Evolutionary conservation across 352 stramenopile genomes (phyloP).

Genomic region (Phytophthora citricola): DNA sequence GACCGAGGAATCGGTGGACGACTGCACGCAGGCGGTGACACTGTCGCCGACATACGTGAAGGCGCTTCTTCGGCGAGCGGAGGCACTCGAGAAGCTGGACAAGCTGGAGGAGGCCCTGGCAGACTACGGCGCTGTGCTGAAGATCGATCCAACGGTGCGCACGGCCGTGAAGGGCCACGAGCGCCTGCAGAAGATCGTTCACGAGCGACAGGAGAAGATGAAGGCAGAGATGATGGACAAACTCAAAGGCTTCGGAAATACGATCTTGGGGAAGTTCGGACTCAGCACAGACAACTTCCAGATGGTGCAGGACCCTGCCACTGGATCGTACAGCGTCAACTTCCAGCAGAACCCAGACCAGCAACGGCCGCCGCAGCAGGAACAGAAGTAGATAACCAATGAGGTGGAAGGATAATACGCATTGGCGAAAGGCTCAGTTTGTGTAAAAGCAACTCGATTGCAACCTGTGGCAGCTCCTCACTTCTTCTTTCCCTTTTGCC

Average conservation of each 20-base stretch:
- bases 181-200: constrained; percentile 90
- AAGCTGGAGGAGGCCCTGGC: constrained; percentile 94
- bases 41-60: constrained; percentile 98
- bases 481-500: constrained; percentile 50
- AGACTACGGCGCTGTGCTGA: constrained; percentile 91
- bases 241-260: constrained; percentile 99
- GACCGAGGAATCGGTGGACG: constrained; percentile 92
- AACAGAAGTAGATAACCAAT: constrained; percentile 17
- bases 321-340: constrained; percentile 98
- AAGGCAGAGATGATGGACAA: constrained; percentile 98
- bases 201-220: constrained; percentile 97
- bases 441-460: constrained; percentile 16
- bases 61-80: constrained; percentile 90
- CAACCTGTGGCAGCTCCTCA: constrained; percentile 1
- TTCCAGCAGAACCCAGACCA: constrained; percentile 77
- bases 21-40: constrained; percentile 94
- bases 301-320: constrained; percentile 97
- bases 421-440: constrained; percentile 8
- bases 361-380: constrained; percentile 9
- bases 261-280: constrained; percentile 98
- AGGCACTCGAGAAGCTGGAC: constrained; percentile 93
- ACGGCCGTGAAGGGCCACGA: constrained; percentile 61
- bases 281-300: constrained; percentile 99
- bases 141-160: constrained; percentile 91
- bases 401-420: constrained; percentile 3